Evolutionary conservation across 805 yeast genomes (phyloP).

Genomic region (Pichia membranifaciens): DNA sequence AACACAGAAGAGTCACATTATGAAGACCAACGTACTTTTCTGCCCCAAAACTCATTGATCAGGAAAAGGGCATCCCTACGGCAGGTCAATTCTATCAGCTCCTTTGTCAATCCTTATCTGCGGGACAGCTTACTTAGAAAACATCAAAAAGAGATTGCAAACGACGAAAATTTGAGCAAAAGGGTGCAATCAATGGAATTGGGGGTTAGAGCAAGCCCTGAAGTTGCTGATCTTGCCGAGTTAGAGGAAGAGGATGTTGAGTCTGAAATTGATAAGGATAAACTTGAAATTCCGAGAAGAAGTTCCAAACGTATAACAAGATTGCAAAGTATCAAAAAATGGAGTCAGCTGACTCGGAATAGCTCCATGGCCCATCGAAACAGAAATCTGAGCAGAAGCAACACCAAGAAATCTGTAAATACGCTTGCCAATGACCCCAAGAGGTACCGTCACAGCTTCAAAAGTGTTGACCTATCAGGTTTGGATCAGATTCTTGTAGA

Average conservation of each 20-base stretch:
- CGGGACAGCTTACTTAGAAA: slow-evolving; percentile 7
- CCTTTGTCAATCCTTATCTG: slow-evolving; percentile 7
- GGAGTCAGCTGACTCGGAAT: background rate
- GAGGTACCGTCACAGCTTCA: background rate
- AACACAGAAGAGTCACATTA: slow-evolving; percentile 2
- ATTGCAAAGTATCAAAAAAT: background rate
- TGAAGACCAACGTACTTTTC: background rate
- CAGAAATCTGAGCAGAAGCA: background rate
- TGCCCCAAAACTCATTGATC: background rate
- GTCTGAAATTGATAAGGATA: background rate
- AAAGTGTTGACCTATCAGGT: slow-evolving; percentile 9
- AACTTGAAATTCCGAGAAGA: slow-evolving; percentile 14
- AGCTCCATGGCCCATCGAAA: background rate
- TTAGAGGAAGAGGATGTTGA: background rate
- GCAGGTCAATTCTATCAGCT: background rate
- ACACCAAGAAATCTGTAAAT: background rate
- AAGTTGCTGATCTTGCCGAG: background rate
- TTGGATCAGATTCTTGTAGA: slow-evolving; percentile 8
- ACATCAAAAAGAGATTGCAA: slow-evolving; percentile 5
- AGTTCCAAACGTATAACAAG: slow-evolving; percentile 10
- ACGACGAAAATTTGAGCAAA: slow-evolving; percentile 2
- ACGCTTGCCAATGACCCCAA: slow-evolving; percentile 4
- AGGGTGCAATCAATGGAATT: background rate
- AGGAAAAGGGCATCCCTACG: slow-evolving; percentile 6
- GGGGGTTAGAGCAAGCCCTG: background rate